Conservation (phyloP, 306 rosid species). For the Quercus berberidifolia region DNA sequence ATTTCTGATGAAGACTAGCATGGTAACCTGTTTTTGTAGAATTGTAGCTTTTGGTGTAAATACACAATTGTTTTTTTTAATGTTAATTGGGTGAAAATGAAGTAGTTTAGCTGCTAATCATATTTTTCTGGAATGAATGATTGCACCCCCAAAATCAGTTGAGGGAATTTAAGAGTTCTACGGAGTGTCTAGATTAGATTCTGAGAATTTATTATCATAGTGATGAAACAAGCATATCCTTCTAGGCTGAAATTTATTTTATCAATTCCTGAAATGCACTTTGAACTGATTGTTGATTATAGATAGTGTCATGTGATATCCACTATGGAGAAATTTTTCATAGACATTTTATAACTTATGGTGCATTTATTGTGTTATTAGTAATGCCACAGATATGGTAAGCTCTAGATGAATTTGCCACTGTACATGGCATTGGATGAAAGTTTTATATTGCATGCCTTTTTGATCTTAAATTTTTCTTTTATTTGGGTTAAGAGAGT, state of each 20-base stretch:
- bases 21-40: background rate
- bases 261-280: background rate
- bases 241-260: background rate
- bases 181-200: background rate
- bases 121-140: background rate
- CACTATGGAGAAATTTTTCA: too few relatives aligned
- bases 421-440: background rate
- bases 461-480: too few relatives aligned
- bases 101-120: too few relatives aligned
- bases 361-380: too few relatives aligned
- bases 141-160: background rate
- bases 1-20: slow-evolving; percentile 41
- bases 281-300: background rate
- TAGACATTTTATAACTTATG: too few relatives aligned
- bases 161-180: background rate
- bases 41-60: slow-evolving; percentile 14
- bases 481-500: too few relatives aligned
- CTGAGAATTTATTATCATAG: background rate
- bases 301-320: background rate
- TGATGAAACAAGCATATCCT: background rate
- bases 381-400: too few relatives aligned
- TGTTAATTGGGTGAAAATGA: background rate
- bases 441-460: background rate
- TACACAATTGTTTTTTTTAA: background rate
- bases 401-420: background rate